Base-by-base conservation (phyloP, 2,329 filamentous ascomycete genomes). In the Gliomastix tumulicola region DNA sequence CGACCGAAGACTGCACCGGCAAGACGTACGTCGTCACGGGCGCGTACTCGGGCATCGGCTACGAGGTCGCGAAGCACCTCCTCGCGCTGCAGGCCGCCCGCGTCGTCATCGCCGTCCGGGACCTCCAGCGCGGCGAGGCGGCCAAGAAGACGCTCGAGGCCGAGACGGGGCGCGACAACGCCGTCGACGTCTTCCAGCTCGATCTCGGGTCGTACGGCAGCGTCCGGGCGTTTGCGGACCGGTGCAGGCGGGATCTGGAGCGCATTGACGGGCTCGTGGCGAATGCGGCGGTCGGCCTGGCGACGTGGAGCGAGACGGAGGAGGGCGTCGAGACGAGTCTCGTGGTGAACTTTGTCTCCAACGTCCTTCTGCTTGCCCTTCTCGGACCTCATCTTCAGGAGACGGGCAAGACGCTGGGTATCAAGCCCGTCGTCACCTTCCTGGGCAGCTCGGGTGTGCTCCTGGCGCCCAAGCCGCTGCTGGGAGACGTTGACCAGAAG, bases 41-140 rank as follows among this genome's bases (percentile, higher is more conserved):
- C 28, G 28, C 28, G n/a, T 13, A 13, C 9, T 31, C 28, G 8
- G 28, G 28, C n/a, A 31, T 31, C n/a, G 28, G 28, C 28, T 15
- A 17, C 15, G 28, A 13, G n/a, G 28, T 31, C 7, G 28, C 28
- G 7, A 31, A 15, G 15, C 28, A 17, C 7, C 28, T 31, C 8
- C 49, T 56, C 8, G 51, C 51, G 7, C 56, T 68, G 19, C 50
- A 56, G 5, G 63, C 63, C 7, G 44, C 49, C 17, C 59, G 56
- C 18, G 56, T 72, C 13, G 63, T 71, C 21, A 47, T 71, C 13
- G 65, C 55, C 27, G 58, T 59, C n/a, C n/a, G n/a, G n/a, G n/a
- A n/a, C n/a, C n/a, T 21, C 11, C n/a, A n/a, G n/a, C n/a, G n/a
- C n/a, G n/a, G n/a, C n/a, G n/a, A n/a, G n/a, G n/a, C n/a, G n/a